phyloP scores from a whole-genome alignment of 768 basidiomycete genomes.

The Aureoboletus auriporus region DNA sequence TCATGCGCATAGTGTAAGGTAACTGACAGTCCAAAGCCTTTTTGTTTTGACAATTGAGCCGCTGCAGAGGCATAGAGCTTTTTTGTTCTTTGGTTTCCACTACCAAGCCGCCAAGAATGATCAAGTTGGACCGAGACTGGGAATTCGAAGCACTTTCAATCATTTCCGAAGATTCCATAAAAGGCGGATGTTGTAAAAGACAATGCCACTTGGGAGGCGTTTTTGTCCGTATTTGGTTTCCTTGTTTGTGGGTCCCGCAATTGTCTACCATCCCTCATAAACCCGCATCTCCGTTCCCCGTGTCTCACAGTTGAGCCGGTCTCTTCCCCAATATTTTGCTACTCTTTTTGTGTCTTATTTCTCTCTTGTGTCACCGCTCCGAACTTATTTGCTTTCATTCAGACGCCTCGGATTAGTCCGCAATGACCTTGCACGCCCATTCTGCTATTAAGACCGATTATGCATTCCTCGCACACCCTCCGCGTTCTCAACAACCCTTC shows the following conservation, averaged over 20 bases:
- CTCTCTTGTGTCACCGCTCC: neutral
- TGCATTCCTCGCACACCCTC: conserved; percentile 42
- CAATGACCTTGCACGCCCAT: conserved; percentile 6
- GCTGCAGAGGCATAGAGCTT: too few species aligned
- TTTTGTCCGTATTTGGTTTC: neutral
- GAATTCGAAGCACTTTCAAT: too few species aligned
- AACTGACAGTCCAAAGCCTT: neutral
- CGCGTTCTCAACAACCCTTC: conserved; percentile 30
- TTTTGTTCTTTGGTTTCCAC: too few species aligned
- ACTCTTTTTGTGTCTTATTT: neutral
- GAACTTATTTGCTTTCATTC: conserved; percentile 3
- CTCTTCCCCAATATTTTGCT: conserved; percentile 6
- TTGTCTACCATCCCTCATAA: conserved; percentile 24
- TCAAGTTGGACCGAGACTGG: too few species aligned
- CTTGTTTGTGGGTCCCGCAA: conserved; percentile 22
- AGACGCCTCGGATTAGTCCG: conserved; percentile 9
- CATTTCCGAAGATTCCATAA: conserved; percentile 1
- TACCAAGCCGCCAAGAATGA: too few species aligned
- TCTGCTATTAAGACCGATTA: conserved; percentile 25
- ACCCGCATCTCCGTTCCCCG: neutral
- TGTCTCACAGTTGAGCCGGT: conserved; percentile 16
- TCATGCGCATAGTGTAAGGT: neutral
- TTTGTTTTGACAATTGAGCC: too few species aligned
- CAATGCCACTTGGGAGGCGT: conserved; percentile 5
- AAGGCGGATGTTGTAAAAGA: conserved; percentile 25